Conservation (phyloP, 345 rosid genomes). For the Arabis hirsuta region DNA sequence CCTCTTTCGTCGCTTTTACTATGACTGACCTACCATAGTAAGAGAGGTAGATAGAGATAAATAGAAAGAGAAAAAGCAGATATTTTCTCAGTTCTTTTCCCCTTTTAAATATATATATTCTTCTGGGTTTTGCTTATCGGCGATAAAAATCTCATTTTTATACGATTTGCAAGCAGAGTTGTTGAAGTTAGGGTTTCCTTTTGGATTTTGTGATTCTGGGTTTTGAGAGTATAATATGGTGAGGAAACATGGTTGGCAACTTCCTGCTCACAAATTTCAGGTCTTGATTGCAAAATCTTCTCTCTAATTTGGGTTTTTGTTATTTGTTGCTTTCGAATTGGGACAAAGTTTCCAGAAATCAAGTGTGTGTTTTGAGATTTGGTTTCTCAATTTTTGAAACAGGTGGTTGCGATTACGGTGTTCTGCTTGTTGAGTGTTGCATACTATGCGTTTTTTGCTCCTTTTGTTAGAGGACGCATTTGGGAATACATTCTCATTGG, state of each 20-base stretch:
- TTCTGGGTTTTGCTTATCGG: background rate
- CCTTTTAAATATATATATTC: background rate
- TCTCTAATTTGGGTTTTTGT: background rate
- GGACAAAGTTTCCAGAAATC: background rate
- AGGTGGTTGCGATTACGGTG: constrained; percentile 98
- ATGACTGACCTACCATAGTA: constrained; percentile 43
- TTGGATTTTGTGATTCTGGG: constrained; percentile 28
- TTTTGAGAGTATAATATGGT: constrained; percentile 53
- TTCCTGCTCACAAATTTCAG: constrained; percentile 97
- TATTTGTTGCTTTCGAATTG: too few species aligned
- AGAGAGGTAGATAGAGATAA: background rate
- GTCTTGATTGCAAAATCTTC: constrained; percentile 37
- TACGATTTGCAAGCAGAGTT: constrained; percentile 7
- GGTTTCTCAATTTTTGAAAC: constrained; percentile 3
- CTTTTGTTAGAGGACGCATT: constrained; percentile 86
- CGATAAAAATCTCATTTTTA: background rate
- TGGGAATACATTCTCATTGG: constrained; percentile 82
- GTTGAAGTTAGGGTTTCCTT: constrained; percentile 45
- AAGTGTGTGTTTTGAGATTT: background rate
- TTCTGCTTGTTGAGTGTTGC: constrained; percentile 92
- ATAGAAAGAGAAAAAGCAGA: background rate
- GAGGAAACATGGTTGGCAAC: constrained; percentile 98
- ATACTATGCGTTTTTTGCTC: constrained; percentile 92
- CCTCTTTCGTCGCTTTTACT: constrained; percentile 41
- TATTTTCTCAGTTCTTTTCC: constrained; percentile 23